These are phyloP conservation scores for Batkoa obscura DNA, from an alignment of 371 early-diverging fungal genomes.

Conservation along the genomic window DNA sequence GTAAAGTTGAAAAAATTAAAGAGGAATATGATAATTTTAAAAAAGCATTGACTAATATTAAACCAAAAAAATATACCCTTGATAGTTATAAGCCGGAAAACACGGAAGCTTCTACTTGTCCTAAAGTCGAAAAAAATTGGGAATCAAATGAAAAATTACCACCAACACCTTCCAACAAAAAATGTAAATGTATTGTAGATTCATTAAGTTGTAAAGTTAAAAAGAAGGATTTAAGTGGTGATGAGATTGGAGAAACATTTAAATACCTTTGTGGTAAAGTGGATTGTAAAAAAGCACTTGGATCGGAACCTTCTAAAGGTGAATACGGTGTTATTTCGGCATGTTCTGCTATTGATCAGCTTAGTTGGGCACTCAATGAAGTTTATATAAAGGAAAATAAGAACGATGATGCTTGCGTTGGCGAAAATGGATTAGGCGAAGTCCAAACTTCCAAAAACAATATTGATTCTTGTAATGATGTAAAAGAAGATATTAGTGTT, in stretches of 20 bases:
- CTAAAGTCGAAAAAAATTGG: constrained; percentile 28
- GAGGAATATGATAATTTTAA: not conserved
- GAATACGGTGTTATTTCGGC: not conserved
- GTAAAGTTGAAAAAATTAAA: constrained; percentile 12
- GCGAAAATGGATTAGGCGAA: too few relatives aligned
- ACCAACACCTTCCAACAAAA: constrained; percentile 42
- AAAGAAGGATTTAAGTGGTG: not conserved
- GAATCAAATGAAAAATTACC: constrained; percentile 30
- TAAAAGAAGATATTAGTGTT: too few relatives aligned
- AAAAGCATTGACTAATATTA: not conserved
- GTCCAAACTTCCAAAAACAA: too few relatives aligned
- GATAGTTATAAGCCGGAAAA: not conserved
- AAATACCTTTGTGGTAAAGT: not conserved
- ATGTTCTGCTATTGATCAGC: not conserved
- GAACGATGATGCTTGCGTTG: not conserved
- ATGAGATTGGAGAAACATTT: not conserved
- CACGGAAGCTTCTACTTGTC: constrained; percentile 18
- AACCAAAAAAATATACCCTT: not conserved
- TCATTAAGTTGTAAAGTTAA: constrained; percentile 10
- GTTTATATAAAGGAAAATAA: not conserved
- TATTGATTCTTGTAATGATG: too few relatives aligned
- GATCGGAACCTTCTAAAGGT: not conserved
- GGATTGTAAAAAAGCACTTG: not conserved
- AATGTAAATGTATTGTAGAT: constrained; percentile 42
- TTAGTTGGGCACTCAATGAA: not conserved